Evolutionary conservation across 306 rosid genomes (phyloP), one percentile per base, ranked within the genome.

Genomic region (Vigna reflexopilosa): DNA sequence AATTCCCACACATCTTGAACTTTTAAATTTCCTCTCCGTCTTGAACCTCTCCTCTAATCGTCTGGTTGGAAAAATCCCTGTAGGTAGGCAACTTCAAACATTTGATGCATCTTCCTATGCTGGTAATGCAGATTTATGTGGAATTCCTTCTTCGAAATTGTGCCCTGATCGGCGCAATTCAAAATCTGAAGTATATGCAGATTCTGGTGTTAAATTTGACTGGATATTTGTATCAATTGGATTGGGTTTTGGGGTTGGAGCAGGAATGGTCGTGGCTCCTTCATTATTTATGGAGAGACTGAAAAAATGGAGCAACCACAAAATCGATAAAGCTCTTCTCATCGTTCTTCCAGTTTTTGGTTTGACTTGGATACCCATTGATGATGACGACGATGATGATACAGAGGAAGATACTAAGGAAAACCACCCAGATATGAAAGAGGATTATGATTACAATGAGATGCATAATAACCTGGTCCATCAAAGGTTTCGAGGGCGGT

Each of bases 221-320:
- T 87, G 93, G 91, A 76, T 68, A 9, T 87, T 66, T 62, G 79
- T 89, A 54, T 77, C 82, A 28, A 70, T 76, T 42, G 98, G 94
- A 77, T 67, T 85, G 61, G 98, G 98, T 10, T 88, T 84, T 56
- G 97, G 98, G 48, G 80, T 86, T 15, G 98, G 97, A 82, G 85
- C 90, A 34, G 94, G 88, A 47, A 67, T 76, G 4, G 67, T 87
- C n/a, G 84, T 89, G 65, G 84, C 89, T 8, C 81, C 86, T 16
- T 75, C 83, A 15, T 42, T 74, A 67, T 61, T 88, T 44, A 87
- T 89, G 93, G 85, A 87, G 24, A 80, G 75, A 16, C 90, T 89
- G 14, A 89, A 79, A 73, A 85, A 72, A 17, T 93, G 98, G 98
- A 73, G 79, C 6, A 88, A 87, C 17, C 52, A 67, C 7, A 71